phyloP scores from a whole-genome alignment of 345 rosid species.

The Sisymbrium altissimum region DNA sequence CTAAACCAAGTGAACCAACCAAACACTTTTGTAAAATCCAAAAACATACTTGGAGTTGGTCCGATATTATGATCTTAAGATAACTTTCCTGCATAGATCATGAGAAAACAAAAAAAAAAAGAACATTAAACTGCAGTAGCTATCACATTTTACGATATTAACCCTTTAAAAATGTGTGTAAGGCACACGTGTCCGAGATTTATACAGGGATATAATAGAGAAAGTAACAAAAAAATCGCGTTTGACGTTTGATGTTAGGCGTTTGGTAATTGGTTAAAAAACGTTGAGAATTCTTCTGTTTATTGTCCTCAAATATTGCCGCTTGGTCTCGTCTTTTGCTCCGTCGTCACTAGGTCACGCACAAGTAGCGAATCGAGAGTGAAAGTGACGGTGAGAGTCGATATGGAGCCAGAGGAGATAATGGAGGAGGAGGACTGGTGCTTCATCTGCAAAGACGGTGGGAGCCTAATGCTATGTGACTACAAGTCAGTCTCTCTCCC shows the following conservation, averaged over 20 bases:
- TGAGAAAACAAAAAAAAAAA: no score
- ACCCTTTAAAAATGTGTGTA: not conserved
- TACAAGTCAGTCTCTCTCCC: conserved; percentile 12
- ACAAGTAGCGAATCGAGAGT: not conserved
- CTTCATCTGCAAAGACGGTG: conserved; percentile 38
- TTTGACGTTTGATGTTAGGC: not conserved
- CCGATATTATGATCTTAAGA: no score
- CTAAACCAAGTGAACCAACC: no score
- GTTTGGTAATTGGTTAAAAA: not conserved
- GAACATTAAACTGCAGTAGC: not conserved
- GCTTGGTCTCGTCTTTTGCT: not conserved
- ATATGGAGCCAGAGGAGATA: not conserved
- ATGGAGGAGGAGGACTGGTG: conserved; percentile 36
- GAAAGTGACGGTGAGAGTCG: conserved; percentile 1
- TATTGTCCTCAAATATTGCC: not conserved
- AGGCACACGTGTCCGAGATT: not conserved
- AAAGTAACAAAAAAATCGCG: not conserved
- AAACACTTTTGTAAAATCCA: not conserved
- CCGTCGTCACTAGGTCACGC: not conserved
- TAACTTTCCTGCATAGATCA: no score
- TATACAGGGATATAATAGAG: not conserved
- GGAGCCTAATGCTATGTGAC: conserved; percentile 29
- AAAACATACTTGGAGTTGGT: no score
- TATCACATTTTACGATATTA: not conserved
- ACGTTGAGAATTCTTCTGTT: not conserved